Evolutionary conservation across 2,329 filamentous ascomycete genomes (phyloP), one percentile per base, ranked within the genome.

Genomic region (Zymoseptoria tritici): DNA sequence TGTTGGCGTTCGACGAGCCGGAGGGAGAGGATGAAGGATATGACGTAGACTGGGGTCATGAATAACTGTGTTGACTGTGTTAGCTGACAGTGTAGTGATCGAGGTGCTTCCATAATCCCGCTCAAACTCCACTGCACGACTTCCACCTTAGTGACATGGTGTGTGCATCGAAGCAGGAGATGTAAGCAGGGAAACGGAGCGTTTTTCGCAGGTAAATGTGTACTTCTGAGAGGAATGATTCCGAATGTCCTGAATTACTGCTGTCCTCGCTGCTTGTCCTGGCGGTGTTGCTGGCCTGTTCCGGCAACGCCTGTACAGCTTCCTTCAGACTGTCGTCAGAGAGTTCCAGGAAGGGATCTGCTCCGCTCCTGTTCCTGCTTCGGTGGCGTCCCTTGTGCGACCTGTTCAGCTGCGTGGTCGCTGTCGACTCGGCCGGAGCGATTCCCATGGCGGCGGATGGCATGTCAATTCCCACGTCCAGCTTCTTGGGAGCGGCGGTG

Each of bases 21-120:
- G 52, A 89, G 81, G 1, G 86, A 88, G 64, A 88, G 52, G 50
- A 90, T 71, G 73, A 89, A 88, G 21, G 84, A 81, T 55, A 84
- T 76, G 70, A 88, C 83, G 64, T 84, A 79, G 62, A 89, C 65
- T 7, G 87, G 85, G 0, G 85, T 86, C 74, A 87, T 78, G 65
- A 89, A 62, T 53, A 73, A 62, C 71, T 74, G 55, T 20, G 53
- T 53, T 13, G 20, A 55, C 49, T 26, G 29, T 42, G 16, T 42
- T 42, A 42, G 36, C 36, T 42, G 36, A 42, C 11, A 42, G 13
- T 42, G 9, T 8, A 42, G 36, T 16, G 36, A 42, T 16, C 36
- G 26, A 29, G 3, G 22, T 24, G 22, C 8, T 2, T 29, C 26
- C 26, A 9, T 29, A 8, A 29, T 29, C 26, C 26, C 8, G 26